Evolutionary conservation across 2,329 filamentous ascomycete genomes (phyloP), one percentile per base, ranked within the genome.

Genomic region (Monilinia fructicola): DNA sequence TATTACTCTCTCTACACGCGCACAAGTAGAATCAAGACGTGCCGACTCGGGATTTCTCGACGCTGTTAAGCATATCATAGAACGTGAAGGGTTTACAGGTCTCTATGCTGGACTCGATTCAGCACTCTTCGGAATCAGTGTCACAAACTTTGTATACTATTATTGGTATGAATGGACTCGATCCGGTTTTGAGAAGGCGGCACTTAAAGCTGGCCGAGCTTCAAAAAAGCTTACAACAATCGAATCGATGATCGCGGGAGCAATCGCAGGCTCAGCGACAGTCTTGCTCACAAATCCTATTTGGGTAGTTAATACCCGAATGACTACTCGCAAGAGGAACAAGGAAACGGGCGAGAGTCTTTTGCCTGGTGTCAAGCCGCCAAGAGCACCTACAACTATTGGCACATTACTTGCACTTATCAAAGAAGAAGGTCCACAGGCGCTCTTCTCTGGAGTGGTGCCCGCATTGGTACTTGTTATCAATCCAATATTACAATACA

Each of bases 91-190:
- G 74, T 81, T 97, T 66, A 82, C 86, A 2, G 95, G 95, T 42
- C 87, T 99, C 46, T 99, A 98, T 78, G 89, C 95, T 9, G 95
- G 95, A 53, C 87, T 99, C 68, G 92, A 96, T 78, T 96, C 91
- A 69, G 95, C 95, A 62, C 84, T 99, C 55, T 97, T 99, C 79
- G 95, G 95, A 78, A 98, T 99, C 82, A 95, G 91, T 79, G 89
- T 99, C 73, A 99, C 95, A 74, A 99, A 99, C 83, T 99, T 99
- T 78, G 94, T 99, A 58, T 99, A 99, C 84, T 99, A 99, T 82
- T 99, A 98, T 84, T 99, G 92, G 94, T 99, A 98, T 80, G 95
- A 99, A 82, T 99, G 92, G 91, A 95, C 93, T 70, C 89, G 93
- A 67, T 85, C 90, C 61, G 90, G 90, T 77, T 97, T 98, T 81